Conservation (phyloP, 306 rosid species). For the Dicorynia guianensis region DNA sequence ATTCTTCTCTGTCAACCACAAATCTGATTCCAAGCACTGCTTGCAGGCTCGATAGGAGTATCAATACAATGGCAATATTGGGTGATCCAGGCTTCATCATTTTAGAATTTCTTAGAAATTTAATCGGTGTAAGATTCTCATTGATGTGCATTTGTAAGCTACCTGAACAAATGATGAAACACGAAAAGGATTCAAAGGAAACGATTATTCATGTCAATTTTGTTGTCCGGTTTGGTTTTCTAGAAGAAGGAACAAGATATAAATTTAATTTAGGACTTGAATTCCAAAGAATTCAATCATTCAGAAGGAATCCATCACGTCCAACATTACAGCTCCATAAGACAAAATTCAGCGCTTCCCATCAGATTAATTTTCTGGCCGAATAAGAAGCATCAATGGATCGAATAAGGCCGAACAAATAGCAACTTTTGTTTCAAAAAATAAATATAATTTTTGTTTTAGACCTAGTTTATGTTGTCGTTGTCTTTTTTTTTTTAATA, state of each 20-base stretch:
- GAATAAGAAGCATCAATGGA: not conserved
- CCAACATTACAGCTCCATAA: not conserved
- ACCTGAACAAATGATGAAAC: not conserved
- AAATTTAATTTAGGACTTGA: too few species aligned
- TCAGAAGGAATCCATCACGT: not conserved
- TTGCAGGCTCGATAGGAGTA: slow-evolving; percentile 44
- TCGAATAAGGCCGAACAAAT: not conserved
- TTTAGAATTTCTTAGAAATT: not conserved
- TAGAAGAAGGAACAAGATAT: too few species aligned
- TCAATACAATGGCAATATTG: slow-evolving; percentile 38
- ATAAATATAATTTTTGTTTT: too few species aligned
- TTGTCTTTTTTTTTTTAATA: too few species aligned
- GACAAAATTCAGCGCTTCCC: not conserved
- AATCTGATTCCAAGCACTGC: slow-evolving; percentile 69
- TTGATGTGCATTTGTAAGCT: not conserved
- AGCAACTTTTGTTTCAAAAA: too few species aligned
- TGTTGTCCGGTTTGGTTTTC: too few species aligned
- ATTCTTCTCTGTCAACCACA: slow-evolving; percentile 72
- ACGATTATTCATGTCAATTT: too few species aligned
- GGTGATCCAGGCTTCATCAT: slow-evolving; percentile 52
- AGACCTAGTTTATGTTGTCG: too few species aligned
- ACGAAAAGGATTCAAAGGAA: not conserved
- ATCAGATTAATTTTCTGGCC: not conserved
- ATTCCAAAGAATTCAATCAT: not conserved
- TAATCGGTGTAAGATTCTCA: not conserved